Evolutionary conservation across 2,329 filamentous ascomycete species (phyloP).

Genomic region (Trichoderma lentiforme): DNA sequence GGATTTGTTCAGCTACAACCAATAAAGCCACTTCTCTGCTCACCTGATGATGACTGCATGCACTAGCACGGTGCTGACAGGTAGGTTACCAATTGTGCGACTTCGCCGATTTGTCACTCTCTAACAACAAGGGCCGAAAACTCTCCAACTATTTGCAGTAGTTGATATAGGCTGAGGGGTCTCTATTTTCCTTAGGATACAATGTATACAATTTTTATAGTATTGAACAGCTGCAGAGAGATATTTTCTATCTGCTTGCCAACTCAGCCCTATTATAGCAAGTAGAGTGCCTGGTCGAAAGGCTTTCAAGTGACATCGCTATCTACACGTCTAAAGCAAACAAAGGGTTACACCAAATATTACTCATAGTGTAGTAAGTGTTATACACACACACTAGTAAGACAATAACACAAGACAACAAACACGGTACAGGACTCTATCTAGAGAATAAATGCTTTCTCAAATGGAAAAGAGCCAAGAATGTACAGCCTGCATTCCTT

Average conservation of each 20-base stretch:
- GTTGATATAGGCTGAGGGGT: not conserved
- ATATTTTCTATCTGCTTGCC: not conserved
- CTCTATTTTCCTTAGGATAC: not conserved
- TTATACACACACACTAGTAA: not conserved
- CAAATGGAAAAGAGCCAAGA: not conserved
- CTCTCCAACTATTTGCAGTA: not conserved
- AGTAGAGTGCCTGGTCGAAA: not conserved
- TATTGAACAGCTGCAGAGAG: not conserved
- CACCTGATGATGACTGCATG: not conserved
- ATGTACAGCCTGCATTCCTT: not conserved
- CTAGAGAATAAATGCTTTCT: not conserved
- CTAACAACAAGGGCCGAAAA: not conserved
- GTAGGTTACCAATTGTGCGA: not conserved
- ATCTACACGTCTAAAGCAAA: no score
- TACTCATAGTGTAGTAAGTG: no score
- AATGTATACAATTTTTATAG: not conserved
- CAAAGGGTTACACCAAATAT: no score
- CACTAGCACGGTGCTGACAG: not conserved
- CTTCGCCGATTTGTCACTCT: not conserved
- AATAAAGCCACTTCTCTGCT: not conserved
- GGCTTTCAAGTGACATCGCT: no score
- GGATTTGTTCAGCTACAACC: not conserved
- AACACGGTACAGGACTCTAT: not conserved
- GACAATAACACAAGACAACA: not conserved
- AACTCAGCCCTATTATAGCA: not conserved